A percentile compares a stretch with the other conserved stretches of the same genome.
These are phyloP conservation scores for Trichosporon sp. DNA, from an alignment of 1,284 basidiomycete species.

Conservation along the genomic window DNA sequence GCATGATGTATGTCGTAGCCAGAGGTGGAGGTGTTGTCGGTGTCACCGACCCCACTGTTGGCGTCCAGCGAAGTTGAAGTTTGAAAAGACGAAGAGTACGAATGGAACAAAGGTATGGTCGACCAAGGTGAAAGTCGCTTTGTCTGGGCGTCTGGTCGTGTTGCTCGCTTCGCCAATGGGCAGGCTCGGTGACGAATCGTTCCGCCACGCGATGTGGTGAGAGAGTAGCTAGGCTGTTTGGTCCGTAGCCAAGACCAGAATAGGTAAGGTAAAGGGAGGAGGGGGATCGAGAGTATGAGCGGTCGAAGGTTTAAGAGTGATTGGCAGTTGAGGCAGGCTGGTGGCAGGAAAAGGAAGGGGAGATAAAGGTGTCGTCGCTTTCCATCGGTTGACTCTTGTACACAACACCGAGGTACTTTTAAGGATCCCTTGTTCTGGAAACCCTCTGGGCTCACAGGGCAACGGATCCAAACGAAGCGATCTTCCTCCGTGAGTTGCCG, in stretches of 20 bases:
- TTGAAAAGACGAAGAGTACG: background rate
- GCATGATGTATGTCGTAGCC: background rate
- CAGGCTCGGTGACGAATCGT: background rate
- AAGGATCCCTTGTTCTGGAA: slow-evolving; percentile 6
- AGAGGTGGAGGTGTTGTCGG: background rate
- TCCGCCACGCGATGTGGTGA: background rate
- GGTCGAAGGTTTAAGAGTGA: background rate
- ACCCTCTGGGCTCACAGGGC: background rate
- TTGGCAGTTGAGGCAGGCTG: background rate
- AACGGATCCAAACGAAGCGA: background rate
- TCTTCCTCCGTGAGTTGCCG: background rate
- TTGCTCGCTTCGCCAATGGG: background rate
- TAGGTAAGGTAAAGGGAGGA: background rate
- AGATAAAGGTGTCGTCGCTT: background rate
- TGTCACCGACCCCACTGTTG: slow-evolving; percentile 2
- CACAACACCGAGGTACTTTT: slow-evolving; percentile 6
- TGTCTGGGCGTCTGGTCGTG: background rate
- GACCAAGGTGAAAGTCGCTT: background rate
- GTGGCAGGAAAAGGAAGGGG: slow-evolving; percentile 3
- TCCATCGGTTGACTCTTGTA: slow-evolving; percentile 4
- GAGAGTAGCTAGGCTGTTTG: background rate
- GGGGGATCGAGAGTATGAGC: background rate
- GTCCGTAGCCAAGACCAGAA: background rate
- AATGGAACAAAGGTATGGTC: background rate
- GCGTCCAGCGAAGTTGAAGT: background rate